These are phyloP conservation scores for Ophiocordyceps sinensis DNA, from an alignment of 2,329 filamentous ascomycete genomes.

Conservation along the genomic window DNA sequence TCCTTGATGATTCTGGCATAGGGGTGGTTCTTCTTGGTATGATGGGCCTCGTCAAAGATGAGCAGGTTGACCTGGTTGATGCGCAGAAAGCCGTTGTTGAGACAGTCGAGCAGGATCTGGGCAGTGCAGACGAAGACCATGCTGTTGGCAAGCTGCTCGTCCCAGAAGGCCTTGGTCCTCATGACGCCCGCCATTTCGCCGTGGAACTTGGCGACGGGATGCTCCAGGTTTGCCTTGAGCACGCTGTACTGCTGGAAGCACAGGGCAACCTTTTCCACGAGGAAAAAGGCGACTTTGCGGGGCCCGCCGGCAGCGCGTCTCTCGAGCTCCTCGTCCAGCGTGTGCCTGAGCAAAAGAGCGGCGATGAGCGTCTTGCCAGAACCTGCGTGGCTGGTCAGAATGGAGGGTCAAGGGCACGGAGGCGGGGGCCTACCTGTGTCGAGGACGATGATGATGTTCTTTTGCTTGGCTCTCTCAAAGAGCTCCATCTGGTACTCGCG, in stretches of 20 bases:
- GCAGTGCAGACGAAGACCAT: slow-evolving; percentile 90
- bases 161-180: slow-evolving; percentile 32
- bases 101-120: slow-evolving; percentile 65
- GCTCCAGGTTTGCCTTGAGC: slow-evolving; percentile 65
- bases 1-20: slow-evolving; percentile 86
- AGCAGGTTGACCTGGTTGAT: slow-evolving; percentile 80
- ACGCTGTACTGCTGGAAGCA: slow-evolving; percentile 84
- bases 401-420: neutral
- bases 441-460: slow-evolving; percentile 84
- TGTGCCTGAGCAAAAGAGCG: slow-evolving; percentile 64
- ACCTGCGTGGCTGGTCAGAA: slow-evolving; percentile 29
- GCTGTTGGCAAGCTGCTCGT: slow-evolving; percentile 41
- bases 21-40: slow-evolving; percentile 84
- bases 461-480: slow-evolving; percentile 70
- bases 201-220: slow-evolving; percentile 58
- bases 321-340: slow-evolving; percentile 64
- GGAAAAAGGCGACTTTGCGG: slow-evolving; percentile 65
- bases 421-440: slow-evolving; percentile 53
- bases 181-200: slow-evolving; percentile 45
- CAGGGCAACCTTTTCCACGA: slow-evolving; percentile 80
- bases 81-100: slow-evolving; percentile 63
- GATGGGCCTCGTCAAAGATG: slow-evolving; percentile 92
- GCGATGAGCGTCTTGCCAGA: slow-evolving; percentile 96
- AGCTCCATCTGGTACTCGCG: slow-evolving; percentile 87
- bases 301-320: slow-evolving; percentile 44